Evolutionary conservation across 2,329 filamentous ascomycete species (phyloP), one percentile per base, ranked within the genome.

Genomic region (Colletotrichum simmondsii): DNA sequence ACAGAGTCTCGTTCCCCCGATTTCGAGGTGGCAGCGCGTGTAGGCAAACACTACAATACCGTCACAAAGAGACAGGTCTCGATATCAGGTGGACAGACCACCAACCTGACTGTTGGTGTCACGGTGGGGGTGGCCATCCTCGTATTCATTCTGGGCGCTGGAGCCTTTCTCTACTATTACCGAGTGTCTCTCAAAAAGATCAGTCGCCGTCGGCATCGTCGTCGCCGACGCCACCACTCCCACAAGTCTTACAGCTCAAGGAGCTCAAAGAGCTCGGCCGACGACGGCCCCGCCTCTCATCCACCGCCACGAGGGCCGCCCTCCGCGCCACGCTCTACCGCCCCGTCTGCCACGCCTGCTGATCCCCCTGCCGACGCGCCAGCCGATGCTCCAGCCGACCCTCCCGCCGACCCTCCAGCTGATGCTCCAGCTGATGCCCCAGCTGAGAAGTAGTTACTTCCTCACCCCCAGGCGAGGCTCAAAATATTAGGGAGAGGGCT

Each of bases 101-200:
- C 80, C 42, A 84, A 86, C 75, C 79, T 81, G 65, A 84, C 81
- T 42, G 86, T 86, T 67, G 85, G 85, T 66, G 78, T 85, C 71
- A 80, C 84, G 4, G 81, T 87, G 57, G 85, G 82, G 70, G 77
- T 87, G 53, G 77, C 83, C 4, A 77, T 86, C 24, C 80, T 80
- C 30, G 75, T 81, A 24, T 87, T 87, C 68, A 66, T 87, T 68
- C 76, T 80, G 19, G 81, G 77, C 24, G 72, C 81, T 22, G 67
- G 77, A 52, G 79, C 79, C 49, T 87, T 87, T 72, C 74, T 85
- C 49, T 84, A 81, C 75, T 75, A 79, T 4, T 87, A 86, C 74
- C 80, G 84, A 59, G 68, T 73, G 24, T 83, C 85, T 3, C 79
- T 86, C 56, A 79, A 79, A 7, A 81, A 82, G 67, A 78, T 78